phyloP scores from a whole-genome alignment of 192 early-diverging fungal genomes.

The Backusella luteola region DNA sequence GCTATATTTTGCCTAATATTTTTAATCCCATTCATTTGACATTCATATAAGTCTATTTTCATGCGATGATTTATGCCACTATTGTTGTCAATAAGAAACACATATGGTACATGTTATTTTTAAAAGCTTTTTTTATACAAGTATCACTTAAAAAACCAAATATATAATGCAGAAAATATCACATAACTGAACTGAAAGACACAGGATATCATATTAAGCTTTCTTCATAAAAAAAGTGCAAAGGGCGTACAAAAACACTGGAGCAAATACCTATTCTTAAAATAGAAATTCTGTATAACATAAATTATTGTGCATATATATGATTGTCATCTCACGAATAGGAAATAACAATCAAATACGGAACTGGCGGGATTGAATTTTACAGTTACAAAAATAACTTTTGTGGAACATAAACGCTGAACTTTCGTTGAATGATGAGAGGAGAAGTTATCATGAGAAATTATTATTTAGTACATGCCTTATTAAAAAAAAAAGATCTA shows the following conservation, averaged over 20 bases:
- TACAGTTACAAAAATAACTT: slow-evolving; percentile 6
- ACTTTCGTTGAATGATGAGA: not conserved
- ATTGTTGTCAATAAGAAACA: not conserved
- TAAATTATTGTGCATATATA: slow-evolving; percentile 4
- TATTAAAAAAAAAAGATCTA: not conserved
- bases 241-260: not conserved
- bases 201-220: not conserved
- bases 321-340: slow-evolving; percentile 4
- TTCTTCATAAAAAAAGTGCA: not conserved
- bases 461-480: slow-evolving; percentile 7
- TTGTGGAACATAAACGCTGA: not conserved
- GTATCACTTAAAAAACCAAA: not conserved
- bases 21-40: not conserved
- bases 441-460: not conserved
- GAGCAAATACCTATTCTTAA: not conserved
- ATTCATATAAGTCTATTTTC: not conserved
- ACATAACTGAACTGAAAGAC: not conserved
- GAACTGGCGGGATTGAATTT: not conserved
- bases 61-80: not conserved
- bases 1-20: not conserved
- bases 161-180: not conserved
- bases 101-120: not conserved
- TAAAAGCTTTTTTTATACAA: not conserved
- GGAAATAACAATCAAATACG: slow-evolving; percentile 2
- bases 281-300: slow-evolving; percentile 3